Evolutionary conservation across 2,329 filamentous ascomycete species (phyloP), one percentile per base, ranked within the genome.

Genomic region (Sphaerulina musiva): DNA sequence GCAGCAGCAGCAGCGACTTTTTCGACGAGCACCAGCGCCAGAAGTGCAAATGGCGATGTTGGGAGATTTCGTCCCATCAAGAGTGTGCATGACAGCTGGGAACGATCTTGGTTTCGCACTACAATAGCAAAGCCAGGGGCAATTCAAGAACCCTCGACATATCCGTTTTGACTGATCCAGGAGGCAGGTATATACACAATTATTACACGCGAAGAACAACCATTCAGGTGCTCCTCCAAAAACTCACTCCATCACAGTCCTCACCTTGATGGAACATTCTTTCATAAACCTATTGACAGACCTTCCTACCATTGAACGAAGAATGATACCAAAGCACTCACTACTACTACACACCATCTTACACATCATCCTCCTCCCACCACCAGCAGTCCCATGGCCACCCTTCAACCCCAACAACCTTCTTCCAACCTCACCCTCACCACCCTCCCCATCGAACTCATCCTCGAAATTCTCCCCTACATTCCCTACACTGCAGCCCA

Each of bases 401-500:
- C 36, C 11, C n/a, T 38, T 5, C n/a, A 14, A 11, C n/a, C 36
- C 11, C 29, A 38, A 36, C 29, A 12, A n/a, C 45, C 9, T 2
- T 29, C 45, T 26, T 29, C 14, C 14, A 44, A 46, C 9, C 12
- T 45, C 5, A 55, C 56, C 7, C 46, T 62, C 40, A 39, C 45
- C 46, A n/a, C 44, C 41, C 58, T 67, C 17, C 64, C 64, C n/a
- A 48, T 59, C 43, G 64, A 66, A 49, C 55, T 70, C 39, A 63
- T 68, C 7, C 60, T 66, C n/a, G 64, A 68, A 44, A 61, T 69
- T 44, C 56, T 69, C 4, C 64, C 66, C 3, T 58, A 59, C 12
- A 61, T 69, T 46, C 57, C 64, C 4, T 69, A 67, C 56, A 50
- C 58, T 55, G 49, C 58, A 17, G 65, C 65, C 5, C 43, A 56